Conservation (phyloP, 306 rosid species). For the Astragalus membranaceus region DNA sequence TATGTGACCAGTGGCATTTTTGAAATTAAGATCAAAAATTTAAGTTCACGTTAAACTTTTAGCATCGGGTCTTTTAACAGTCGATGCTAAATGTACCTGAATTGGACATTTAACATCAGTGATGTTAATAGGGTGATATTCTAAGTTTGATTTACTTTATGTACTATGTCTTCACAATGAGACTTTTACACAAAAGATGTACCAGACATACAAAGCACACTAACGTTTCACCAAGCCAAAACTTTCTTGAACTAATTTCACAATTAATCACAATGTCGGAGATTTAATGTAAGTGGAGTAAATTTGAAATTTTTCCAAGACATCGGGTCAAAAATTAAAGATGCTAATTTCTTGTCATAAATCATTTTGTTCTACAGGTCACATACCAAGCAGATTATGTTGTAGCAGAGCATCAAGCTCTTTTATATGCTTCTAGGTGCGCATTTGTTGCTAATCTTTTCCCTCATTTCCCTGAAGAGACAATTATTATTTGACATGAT, state of each 20-base stretch:
- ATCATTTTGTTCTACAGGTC: constrained; percentile 42
- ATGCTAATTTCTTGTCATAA: constrained; percentile 1
- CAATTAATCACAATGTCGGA: constrained; percentile 80
- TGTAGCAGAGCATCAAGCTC: constrained; percentile 86
- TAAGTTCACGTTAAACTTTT: too few relatives aligned
- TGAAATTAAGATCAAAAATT: too few relatives aligned
- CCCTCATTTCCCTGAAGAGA: constrained; percentile 75
- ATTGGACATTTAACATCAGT: too few relatives aligned
- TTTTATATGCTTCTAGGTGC: constrained; percentile 64
- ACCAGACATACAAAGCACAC: constrained; percentile 77
- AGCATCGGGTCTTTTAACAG: too few relatives aligned
- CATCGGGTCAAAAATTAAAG: background rate
- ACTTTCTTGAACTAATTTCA: constrained; percentile 74
- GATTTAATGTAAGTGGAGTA: constrained; percentile 58
- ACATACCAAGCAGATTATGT: constrained; percentile 85
- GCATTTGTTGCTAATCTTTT: constrained; percentile 64
- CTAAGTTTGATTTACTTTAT: too few relatives aligned
- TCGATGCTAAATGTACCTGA: too few relatives aligned
- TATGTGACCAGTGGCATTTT: too few relatives aligned
- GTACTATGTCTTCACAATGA: too few relatives aligned
- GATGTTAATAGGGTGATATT: too few relatives aligned
- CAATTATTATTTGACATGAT: too few relatives aligned
- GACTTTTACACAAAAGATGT: constrained; percentile 88
- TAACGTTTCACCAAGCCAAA: constrained; percentile 89
- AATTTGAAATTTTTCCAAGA: background rate